These are phyloP conservation scores for Stylosanthes scabra DNA, from an alignment of 331 rosid species.

Conservation along the genomic window DNA sequence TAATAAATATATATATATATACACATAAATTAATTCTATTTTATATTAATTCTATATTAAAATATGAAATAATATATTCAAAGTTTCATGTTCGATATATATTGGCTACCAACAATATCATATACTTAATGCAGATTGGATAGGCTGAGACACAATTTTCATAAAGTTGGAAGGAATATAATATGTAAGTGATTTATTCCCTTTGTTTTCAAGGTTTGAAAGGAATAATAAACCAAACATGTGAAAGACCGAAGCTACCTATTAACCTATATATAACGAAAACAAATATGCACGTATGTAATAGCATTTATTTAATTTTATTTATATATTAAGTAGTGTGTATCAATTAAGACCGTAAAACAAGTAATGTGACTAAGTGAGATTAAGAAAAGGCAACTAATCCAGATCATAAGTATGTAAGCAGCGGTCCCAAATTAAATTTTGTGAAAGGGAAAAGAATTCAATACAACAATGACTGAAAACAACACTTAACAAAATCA, in stretches of 20 bases:
- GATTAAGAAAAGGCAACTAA: conserved; percentile 3
- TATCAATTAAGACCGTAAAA: conserved; percentile 2
- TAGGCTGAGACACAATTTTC: conserved; percentile 17
- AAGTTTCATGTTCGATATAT: no score
- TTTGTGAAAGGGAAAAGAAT: not conserved
- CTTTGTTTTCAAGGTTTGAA: not conserved
- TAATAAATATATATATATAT: no score
- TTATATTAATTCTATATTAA: no score
- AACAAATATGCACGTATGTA: conserved; percentile 7
- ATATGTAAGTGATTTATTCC: not conserved
- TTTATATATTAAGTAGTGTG: not conserved
- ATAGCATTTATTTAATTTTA: no score
- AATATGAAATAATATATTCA: no score
- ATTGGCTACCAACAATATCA: no score
- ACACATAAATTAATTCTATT: no score
- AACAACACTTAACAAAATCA: not conserved
- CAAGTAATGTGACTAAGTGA: conserved; percentile 3
- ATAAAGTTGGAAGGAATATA: not conserved
- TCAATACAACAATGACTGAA: conserved; percentile 5
- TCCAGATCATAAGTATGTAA: conserved; percentile 22
- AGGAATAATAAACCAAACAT: not conserved
- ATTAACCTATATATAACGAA: not conserved
- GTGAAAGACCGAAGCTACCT: conserved; percentile 12
- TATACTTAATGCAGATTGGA: not conserved
- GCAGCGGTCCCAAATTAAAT: conserved; percentile 2